phyloP scores from a whole-genome alignment of 441 rosid genomes.

The Populus tomentosa region DNA sequence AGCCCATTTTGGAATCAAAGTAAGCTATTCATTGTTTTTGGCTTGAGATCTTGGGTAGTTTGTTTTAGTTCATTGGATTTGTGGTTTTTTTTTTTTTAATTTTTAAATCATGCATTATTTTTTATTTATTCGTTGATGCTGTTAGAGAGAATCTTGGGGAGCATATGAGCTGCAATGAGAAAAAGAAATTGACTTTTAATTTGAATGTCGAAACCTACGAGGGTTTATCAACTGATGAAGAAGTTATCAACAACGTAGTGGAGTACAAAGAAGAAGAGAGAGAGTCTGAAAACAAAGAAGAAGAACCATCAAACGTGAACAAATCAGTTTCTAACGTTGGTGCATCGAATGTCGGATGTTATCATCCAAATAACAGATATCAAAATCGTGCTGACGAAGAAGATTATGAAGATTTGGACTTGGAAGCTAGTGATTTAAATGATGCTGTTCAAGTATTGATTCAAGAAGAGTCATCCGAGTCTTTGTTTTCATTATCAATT shows the following conservation, averaged over 20 bases:
- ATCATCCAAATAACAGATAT: conserved; percentile 29
- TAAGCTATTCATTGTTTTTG: conserved; percentile 16
- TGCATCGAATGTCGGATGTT: conserved; percentile 26
- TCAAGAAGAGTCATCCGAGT: conserved; percentile 52
- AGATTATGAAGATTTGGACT: conserved; percentile 24
- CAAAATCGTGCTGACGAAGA: conserved; percentile 25
- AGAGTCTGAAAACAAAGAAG: conserved; percentile 5
- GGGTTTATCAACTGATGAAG: conserved; percentile 30
- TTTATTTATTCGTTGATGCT: background rate
- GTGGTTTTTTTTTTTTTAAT: background rate
- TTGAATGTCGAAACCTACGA: conserved; percentile 42
- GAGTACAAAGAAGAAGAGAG: conserved; percentile 8
- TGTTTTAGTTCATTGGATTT: background rate
- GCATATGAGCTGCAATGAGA: conserved; percentile 31
- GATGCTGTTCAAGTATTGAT: conserved; percentile 14
- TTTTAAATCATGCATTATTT: background rate
- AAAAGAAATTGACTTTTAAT: conserved; percentile 64
- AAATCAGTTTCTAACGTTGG: conserved; percentile 9
- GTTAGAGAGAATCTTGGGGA: conserved; percentile 36
- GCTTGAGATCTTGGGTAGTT: background rate
- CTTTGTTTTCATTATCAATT: conserved; percentile 55
- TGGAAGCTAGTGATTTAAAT: conserved; percentile 16
- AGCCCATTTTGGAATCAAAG: conserved; percentile 16
- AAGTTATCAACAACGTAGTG: conserved; percentile 2
- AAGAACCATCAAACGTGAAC: conserved; percentile 17